These are phyloP conservation scores for Lactarius deliciosus DNA, from an alignment of 768 basidiomycete genomes.

Conservation along the genomic window DNA sequence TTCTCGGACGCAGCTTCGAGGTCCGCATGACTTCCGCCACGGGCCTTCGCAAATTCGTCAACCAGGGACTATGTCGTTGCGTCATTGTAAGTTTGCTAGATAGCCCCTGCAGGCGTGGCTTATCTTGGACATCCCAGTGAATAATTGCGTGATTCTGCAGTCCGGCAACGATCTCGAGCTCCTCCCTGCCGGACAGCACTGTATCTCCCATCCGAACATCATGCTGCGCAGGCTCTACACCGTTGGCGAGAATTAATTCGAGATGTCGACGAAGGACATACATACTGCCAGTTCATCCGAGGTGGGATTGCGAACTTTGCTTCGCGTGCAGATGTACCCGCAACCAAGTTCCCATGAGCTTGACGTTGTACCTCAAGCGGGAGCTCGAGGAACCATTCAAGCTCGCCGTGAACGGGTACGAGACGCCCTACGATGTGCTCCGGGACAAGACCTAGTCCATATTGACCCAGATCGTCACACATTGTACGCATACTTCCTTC, in stretches of 20 bases:
- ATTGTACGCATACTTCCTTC: conserved; percentile 55
- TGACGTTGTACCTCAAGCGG: conserved; percentile 85
- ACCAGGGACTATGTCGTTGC: conserved; percentile 68
- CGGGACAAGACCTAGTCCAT: conserved; percentile 85
- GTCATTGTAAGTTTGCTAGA: conserved; percentile 53
- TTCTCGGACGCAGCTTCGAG: conserved; percentile 73
- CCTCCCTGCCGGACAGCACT: conserved; percentile 79
- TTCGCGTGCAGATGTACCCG: conserved; percentile 61
- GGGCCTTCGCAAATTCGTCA: conserved; percentile 44
- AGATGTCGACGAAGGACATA: conserved; percentile 90
- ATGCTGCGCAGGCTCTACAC: conserved; percentile 79
- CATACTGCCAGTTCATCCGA: conserved; percentile 31
- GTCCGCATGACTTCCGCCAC: conserved; percentile 63
- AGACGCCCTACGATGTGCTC: conserved; percentile 77
- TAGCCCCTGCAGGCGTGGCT: no score
- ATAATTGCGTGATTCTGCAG: conserved; percentile 84
- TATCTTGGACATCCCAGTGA: conserved; percentile 74
- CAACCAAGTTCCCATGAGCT: conserved; percentile 81
- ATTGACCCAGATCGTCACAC: conserved; percentile 84
- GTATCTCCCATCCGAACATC: conserved; percentile 80
- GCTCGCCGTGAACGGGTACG: conserved; percentile 81
- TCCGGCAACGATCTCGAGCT: conserved; percentile 77
- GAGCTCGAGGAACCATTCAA: conserved; percentile 53
- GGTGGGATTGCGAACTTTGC: background rate
- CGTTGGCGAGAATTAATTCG: conserved; percentile 78